phyloP scores from a whole-genome alignment of 2,329 filamentous ascomycete genomes.

The Hymenoscyphus scutula region DNA sequence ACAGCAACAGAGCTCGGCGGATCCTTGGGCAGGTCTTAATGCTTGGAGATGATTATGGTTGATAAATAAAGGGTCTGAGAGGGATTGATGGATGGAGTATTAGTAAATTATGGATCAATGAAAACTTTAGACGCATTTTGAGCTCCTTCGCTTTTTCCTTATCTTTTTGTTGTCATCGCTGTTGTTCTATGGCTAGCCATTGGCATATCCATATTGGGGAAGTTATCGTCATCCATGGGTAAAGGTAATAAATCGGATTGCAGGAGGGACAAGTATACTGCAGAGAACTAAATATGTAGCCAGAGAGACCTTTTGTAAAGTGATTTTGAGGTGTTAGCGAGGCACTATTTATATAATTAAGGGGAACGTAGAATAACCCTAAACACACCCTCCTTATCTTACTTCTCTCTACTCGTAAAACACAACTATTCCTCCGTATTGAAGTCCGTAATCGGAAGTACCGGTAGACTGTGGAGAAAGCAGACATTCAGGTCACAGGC shows the following conservation, averaged over 20 bases:
- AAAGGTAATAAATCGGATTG: too few species aligned
- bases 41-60: slow-evolving; percentile 59
- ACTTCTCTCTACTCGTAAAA: neutral
- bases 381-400: too few species aligned
- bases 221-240: too few species aligned
- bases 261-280: too few species aligned
- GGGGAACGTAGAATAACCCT: too few species aligned
- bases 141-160: neutral
- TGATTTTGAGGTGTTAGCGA: too few species aligned
- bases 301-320: too few species aligned
- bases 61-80: neutral
- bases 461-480: neutral
- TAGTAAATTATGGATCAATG: slow-evolving; percentile 7
- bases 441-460: neutral
- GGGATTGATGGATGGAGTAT: neutral
- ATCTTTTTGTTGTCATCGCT: neutral
- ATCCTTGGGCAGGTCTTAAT: slow-evolving; percentile 71
- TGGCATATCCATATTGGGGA: too few species aligned
- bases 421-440: neutral
- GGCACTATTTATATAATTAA: too few species aligned
- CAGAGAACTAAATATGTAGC: too few species aligned
- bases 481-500: neutral
- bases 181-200: neutral
- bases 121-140: slow-evolving; percentile 1
- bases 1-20: slow-evolving; percentile 32